phyloP scores from a whole-genome alignment of 1,139 yeast genomes.

The Candida mesenterica region DNA sequence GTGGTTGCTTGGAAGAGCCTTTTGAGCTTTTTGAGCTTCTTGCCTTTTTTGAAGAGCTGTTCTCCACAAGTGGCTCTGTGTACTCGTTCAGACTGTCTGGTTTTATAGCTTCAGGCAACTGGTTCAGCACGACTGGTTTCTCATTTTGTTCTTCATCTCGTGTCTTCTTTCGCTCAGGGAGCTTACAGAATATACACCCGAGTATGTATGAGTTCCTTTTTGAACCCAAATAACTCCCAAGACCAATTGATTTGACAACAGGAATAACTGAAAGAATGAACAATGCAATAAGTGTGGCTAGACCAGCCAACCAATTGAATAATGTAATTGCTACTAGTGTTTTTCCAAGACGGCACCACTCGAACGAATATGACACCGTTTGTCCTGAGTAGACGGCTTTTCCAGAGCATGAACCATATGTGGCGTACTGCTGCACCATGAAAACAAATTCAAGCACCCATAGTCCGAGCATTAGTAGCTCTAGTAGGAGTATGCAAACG shows the following conservation, averaged over 20 bases:
- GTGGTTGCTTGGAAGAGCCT: no score
- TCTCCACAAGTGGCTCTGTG: no score
- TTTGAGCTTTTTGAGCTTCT: no score
- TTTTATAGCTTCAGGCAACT: no score
- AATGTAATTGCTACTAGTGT: constrained; percentile 32
- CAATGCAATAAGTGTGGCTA: constrained; percentile 7
- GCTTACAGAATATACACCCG: constrained; percentile 10
- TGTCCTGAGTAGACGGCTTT: constrained; percentile 1
- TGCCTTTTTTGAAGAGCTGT: no score
- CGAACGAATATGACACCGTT: constrained; percentile 3
- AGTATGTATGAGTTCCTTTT: constrained; percentile 10
- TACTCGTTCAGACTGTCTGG: no score
- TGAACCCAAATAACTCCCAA: constrained; percentile 7
- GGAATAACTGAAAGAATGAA: constrained; percentile 9
- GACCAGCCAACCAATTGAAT: constrained; percentile 23
- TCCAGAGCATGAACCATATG: constrained; percentile 10
- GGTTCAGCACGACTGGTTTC: no score
- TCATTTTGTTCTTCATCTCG: neutral
- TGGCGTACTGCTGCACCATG: constrained; percentile 8
- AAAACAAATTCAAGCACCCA: constrained; percentile 13
- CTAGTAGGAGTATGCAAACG: constrained; percentile 8
- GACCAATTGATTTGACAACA: constrained; percentile 7
- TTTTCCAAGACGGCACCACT: constrained; percentile 18
- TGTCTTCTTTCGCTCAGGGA: neutral
- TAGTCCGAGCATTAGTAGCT: constrained; percentile 8